A percentile compares a stretch with the other conserved stretches of the same genome.
phyloP scores from a whole-genome alignment of 257 asterid species.

The Rhazya stricta region DNA sequence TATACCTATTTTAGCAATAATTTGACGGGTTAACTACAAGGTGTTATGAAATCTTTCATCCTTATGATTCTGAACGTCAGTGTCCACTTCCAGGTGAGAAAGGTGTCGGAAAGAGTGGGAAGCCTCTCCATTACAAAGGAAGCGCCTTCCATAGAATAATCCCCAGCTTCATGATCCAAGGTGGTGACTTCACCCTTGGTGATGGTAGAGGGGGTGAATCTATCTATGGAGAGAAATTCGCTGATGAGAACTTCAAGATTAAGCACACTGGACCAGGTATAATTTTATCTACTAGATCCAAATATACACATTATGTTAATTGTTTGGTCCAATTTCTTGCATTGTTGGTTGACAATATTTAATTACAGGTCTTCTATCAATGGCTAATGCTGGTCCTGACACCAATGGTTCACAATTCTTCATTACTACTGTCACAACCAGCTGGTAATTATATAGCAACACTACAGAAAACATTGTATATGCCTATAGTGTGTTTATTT shows the following conservation, averaged over 20 bases:
- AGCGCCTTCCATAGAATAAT: slow-evolving; percentile 87
- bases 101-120: slow-evolving; percentile 78
- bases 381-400: slow-evolving; percentile 91
- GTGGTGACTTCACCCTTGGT: slow-evolving; percentile 96
- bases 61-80: neutral
- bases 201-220: slow-evolving; percentile 99
- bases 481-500: neutral
- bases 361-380: slow-evolving; percentile 61
- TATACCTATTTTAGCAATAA: neutral
- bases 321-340: neutral
- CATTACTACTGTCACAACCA: slow-evolving; percentile 98
- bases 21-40: neutral
- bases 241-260: slow-evolving; percentile 92
- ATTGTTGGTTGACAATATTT: neutral
- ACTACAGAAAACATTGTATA: neutral
- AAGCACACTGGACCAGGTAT: slow-evolving; percentile 95
- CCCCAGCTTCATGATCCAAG: slow-evolving; percentile 98
- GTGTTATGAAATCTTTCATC: neutral
- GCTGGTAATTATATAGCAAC: slow-evolving; percentile 47
- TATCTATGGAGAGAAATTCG: slow-evolving; percentile 78
- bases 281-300: neutral
- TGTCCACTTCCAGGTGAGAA: slow-evolving; percentile 64
- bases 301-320: neutral
- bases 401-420: slow-evolving; percentile 96
- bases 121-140: slow-evolving; percentile 89